Evolutionary conservation across 257 asterid species (phyloP), one percentile per base, ranked within the genome.

Genomic region (Solanum piurae): DNA sequence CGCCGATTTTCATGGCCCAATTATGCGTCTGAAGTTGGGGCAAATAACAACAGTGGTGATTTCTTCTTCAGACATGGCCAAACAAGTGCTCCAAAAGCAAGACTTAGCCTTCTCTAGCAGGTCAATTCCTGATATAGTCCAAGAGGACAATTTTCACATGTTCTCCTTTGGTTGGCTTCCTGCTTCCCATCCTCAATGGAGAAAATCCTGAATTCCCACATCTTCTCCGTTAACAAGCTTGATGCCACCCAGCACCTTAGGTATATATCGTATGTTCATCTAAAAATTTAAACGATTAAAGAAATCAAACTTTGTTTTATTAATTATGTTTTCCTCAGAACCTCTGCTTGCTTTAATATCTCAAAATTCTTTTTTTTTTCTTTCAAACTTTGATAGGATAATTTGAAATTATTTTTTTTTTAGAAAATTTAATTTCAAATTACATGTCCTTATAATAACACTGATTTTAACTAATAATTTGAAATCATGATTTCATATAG

Each of bases 151-250:
- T 58, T 98, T 94, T 52, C 89, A 80, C 89, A 88, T 91, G 46
- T 92, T 89, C 91, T 95, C 99, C 23, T 93, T 93, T 38, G 91
- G 92, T 10, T 94, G 96, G 98, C 93, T 96, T 2, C 98, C 98
- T 1, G 95, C 92, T 42, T 91, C 93, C 18, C 13, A 9, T 23
- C 4, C 90, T 10, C 89, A 87, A 87, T 96, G 98, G 98, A 92
- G 97, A 75, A 93, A 86, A 89, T 89, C 36, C 18, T 94, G 86
- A 96, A 93, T 89, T 90, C 95, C 20, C 92, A 92, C 58, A 93
- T 96, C 34, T 95, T 96, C 91, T 87, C 98, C 6, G 89, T 90
- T 11, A 91, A 72, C 89, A 90, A 95, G 75, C 95, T 96, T 33
- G 98, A 96, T 13, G 94, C 94, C 27, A 92, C 89, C 74, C 95